Base-by-base conservation (phyloP, 2,329 filamentous ascomycete species). In the Hymenoscyphus fraxineus region DNA sequence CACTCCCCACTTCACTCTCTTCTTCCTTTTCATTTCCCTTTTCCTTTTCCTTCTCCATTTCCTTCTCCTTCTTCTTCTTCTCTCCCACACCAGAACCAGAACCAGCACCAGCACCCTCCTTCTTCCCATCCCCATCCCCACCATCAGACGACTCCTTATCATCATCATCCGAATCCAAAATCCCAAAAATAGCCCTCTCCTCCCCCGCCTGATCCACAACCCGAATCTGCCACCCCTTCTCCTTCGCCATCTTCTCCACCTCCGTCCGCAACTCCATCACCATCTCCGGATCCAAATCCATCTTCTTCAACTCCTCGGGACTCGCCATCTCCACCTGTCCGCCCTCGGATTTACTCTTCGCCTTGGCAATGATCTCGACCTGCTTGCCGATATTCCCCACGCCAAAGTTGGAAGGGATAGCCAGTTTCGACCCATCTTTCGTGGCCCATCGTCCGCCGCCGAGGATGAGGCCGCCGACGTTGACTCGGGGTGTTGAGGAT, bases 171-270 rank as follows among this genome's bases (percentile, higher is more conserved):
- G 79, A 78, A 35, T 89, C 87, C 16, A 94, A 83, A 54, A 91
- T 85, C 0, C 89, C 91, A 56, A 89, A 80, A 51, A 94, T 85
- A 73, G 92, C 88, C 66, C 85, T 79, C 27, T 84, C 82, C 4
- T 76, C 73, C 4, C 81, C 78, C 1, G 88, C 84, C 12, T 86
- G 81, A 72, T 95, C 89, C 0, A 95, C 85, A 15, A 95, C 81
- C 76, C 95, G 91, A 65, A 97, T 79, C 71, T 88, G 90, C 92
- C 93, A 97, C 16, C 87, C 86, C 68, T 87, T 85, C 7, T 88
- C 86, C 2, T 87, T 85, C 0, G 91, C 91, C 51, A 90, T 74
- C 71, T 86, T 83, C 73, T 90, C 82, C 64, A 96, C 77, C 73
- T 91, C 81, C 67, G 87, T 82, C 71, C 84, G 84, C 74, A 96